Evolutionary conservation across 1,284 basidiomycete genomes (phyloP).

Genomic region (Sporisorium exsertum): DNA sequence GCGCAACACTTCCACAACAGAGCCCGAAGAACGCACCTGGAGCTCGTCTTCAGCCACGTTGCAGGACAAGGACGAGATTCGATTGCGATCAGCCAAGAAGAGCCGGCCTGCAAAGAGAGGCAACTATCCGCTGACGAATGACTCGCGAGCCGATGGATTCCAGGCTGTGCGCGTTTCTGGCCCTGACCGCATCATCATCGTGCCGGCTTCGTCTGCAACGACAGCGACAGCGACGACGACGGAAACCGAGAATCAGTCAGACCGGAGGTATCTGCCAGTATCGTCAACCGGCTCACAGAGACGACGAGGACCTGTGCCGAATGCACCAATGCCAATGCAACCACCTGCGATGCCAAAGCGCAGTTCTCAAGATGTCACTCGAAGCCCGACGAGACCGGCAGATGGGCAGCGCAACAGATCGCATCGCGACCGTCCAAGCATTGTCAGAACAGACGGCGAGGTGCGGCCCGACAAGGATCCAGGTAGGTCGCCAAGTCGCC

Average conservation of each 20-base stretch:
- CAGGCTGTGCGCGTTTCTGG: constrained; percentile 27
- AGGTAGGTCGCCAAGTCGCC: constrained; percentile 6
- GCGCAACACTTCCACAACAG: constrained; percentile 10
- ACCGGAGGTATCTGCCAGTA: background rate
- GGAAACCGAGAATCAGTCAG: background rate
- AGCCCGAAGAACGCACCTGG: constrained; percentile 27
- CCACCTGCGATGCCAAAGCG: background rate
- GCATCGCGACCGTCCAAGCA: constrained; percentile 9
- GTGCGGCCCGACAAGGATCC: background rate
- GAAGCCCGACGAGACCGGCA: background rate
- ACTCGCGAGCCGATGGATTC: constrained; percentile 15
- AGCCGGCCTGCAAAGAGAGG: constrained; percentile 12
- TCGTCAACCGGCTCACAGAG: background rate
- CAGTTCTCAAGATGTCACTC: constrained; percentile 5
- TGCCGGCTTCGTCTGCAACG: background rate
- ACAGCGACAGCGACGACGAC: background rate
- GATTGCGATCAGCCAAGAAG: constrained; percentile 6
- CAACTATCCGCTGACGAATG: constrained; percentile 9
- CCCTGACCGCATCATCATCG: constrained; percentile 33
- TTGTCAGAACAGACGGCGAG: background rate
- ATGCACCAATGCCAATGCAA: background rate
- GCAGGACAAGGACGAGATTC: constrained; percentile 16
- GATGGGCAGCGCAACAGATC: constrained; percentile 14
- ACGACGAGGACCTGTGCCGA: constrained; percentile 12
- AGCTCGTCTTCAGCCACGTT: constrained; percentile 25